A percentile compares a stretch with the other conserved stretches of the same genome.
phyloP scores from a whole-genome alignment of 768 basidiomycete species.

The Pisolithus microcarpus region DNA sequence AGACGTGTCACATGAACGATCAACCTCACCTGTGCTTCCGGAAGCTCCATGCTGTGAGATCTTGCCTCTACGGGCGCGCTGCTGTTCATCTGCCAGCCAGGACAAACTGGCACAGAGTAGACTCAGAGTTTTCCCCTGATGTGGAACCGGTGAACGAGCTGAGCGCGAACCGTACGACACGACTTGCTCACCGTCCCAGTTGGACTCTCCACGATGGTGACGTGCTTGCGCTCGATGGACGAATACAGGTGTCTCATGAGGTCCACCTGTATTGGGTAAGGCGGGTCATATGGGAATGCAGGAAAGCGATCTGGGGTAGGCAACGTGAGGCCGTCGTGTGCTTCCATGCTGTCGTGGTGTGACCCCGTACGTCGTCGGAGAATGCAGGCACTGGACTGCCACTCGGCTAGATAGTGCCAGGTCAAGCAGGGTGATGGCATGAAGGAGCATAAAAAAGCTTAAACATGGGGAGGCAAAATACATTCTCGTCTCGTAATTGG shows the following conservation, averaged over 20 bases:
- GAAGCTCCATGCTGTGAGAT: constrained; percentile 29
- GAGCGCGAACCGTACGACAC: neutral
- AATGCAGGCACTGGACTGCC: neutral
- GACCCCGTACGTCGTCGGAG: constrained; percentile 14
- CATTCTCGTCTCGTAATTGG: constrained; percentile 7
- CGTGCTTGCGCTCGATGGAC: constrained; percentile 64
- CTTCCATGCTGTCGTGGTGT: constrained; percentile 5
- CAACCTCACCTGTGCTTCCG: constrained; percentile 22
- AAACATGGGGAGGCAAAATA: neutral
- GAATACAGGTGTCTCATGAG: constrained; percentile 86
- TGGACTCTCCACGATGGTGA: constrained; percentile 83
- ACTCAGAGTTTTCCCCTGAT: constrained; percentile 80
- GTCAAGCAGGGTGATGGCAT: too few relatives aligned
- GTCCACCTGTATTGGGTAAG: constrained; percentile 78
- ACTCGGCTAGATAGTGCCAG: neutral
- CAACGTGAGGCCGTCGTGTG: constrained; percentile 28
- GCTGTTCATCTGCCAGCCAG: constrained; percentile 66
- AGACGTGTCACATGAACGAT: neutral
- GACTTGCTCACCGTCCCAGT: constrained; percentile 67
- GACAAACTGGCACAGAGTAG: constrained; percentile 69
- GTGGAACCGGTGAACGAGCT: neutral
- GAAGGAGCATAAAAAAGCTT: neutral
- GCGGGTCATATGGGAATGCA: constrained; percentile 76
- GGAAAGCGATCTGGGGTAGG: constrained; percentile 63
- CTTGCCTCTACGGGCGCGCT: constrained; percentile 62